Evolutionary conservation across 352 stramenopile species (phyloP), one percentile per base, ranked within the genome.

Genomic region (Phytophthora citricola): DNA sequence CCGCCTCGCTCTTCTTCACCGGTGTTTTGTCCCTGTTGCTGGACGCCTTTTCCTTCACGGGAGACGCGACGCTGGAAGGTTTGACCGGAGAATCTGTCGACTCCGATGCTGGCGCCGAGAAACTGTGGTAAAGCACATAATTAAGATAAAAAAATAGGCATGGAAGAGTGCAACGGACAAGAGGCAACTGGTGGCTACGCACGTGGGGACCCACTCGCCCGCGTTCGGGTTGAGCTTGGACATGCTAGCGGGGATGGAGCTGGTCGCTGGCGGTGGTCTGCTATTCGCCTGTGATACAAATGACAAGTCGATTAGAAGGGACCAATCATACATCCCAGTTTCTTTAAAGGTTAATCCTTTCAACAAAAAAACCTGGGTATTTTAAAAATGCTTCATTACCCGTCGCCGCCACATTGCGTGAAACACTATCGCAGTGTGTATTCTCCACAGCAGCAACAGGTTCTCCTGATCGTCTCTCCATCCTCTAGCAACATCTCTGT

Each of bases 191-290:
- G 8, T 14, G 31, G 14, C 31, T 36, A 64, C 81, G 50, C 58
- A 91, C 86, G 79, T 92, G 31, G 86, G 86, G 51, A 92, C 83
- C 63, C 87, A 94, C 64, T 87, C 86, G 78, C 84, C 83, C n/a
- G 86, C 86, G 68, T 94, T 91, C 53, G 86, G 86, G 65, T 94
- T 94, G 57, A 94, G 80, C 67, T 67, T 83, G 31, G 75, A 79
- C 69, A 84, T 78, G 54, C 43, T 62, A 41, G 17, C 40, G 49
- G 26, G 27, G 40, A 26, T 52, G 48, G 47, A 53, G 31, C 31
- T 61, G n/a, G 20, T 38, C 24, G 32, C 49, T 56, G 24, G 54
- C 26, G 47, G 47, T 58, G 45, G 26, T 52, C 56, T 62, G 43
- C 46, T 34, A 52, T 56, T 43, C 11, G 57, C 36, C 24, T 32